Base-by-base conservation (phyloP, 192 early-diverging fungal species). In the Podila horticola region DNA sequence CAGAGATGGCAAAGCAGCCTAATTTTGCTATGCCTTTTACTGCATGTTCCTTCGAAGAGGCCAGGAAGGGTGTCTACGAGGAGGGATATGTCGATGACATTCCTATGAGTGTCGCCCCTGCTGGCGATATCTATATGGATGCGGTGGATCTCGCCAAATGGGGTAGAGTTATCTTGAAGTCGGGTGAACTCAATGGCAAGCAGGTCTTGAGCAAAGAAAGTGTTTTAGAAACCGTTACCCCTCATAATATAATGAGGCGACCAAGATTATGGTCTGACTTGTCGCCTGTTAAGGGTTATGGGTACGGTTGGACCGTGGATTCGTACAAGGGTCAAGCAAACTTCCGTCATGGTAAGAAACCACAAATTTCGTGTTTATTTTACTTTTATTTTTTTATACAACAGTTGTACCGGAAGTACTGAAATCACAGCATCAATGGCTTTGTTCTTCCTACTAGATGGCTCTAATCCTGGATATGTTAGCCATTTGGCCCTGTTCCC, bases 181-280 rank as follows among this genome's bases (percentile, higher is more conserved):
- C 1, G 41, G 63, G 63, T 5, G 26, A 22, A 11, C 19, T 64
- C 45, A 45, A 64, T 11, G 63, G 63, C 19, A 64, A 64, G 12
- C 63, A 64, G 45, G 24, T 64, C 4, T 26, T 64, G 45, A 64
- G 29, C 63, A 64, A 64, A 29, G 45, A 41, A 20, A 64, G 41
- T 24, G 28, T 64, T 34, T 19, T 48, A 6, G 19, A 31, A 26
- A 48, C 28, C 26, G 9, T 15, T 9, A 48, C 30, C 9, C 10
- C 41, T 12, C 63, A 64, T 64, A 22, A 28, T 13, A 63, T 64
- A 5, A 17, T 15, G 22, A n/a, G 34, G 10, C 12, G 63, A 10
- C 20, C 13, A n/a, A 28, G 13, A 10, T 13, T 17, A n/a, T 48
- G 63, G 13, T 24, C 63, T 45, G 13, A 22, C 38, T 12, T 64